These are phyloP conservation scores for Rhizophagus clarus DNA, from an alignment of 192 early-diverging fungal species.

Conservation along the genomic window DNA sequence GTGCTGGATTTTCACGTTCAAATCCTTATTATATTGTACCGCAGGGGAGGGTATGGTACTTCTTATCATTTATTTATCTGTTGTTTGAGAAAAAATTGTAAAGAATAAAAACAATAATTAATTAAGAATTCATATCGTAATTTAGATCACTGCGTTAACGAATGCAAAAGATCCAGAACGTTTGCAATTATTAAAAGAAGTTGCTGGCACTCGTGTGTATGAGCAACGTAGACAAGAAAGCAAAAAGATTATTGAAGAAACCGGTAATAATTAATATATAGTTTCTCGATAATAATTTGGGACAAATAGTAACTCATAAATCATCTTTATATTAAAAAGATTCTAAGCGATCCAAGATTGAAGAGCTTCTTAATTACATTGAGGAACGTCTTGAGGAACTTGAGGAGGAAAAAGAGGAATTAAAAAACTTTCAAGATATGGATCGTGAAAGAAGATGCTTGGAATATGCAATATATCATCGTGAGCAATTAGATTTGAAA, in stretches of 20 bases:
- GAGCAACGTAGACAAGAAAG: slow-evolving; percentile 89
- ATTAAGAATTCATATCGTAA: neutral
- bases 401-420: slow-evolving; percentile 92
- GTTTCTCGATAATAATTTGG: neutral
- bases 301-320: neutral
- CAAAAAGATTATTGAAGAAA: slow-evolving; percentile 91
- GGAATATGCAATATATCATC: slow-evolving; percentile 91
- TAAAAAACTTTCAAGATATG: slow-evolving; percentile 83
- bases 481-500: slow-evolving; percentile 84
- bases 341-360: slow-evolving; percentile 82
- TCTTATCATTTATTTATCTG: neutral
- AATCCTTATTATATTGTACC: slow-evolving; percentile 99
- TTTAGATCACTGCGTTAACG: slow-evolving; percentile 85
- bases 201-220: slow-evolving; percentile 97
- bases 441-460: slow-evolving; percentile 85
- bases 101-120: neutral
- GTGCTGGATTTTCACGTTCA: slow-evolving; percentile 92
- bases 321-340: slow-evolving; percentile 46
- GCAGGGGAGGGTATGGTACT: slow-evolving; percentile 76
- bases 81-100: neutral
- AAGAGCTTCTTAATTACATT: slow-evolving; percentile 85
- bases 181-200: slow-evolving; percentile 90
- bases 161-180: slow-evolving; percentile 93
- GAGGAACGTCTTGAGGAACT: slow-evolving; percentile 87
- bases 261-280: slow-evolving; percentile 50